Percentiles rank a stretch among this genome's conserved stretches.
phyloP scores from a whole-genome alignment of 208 protist species.

The Naegleria fowleri region DNA sequence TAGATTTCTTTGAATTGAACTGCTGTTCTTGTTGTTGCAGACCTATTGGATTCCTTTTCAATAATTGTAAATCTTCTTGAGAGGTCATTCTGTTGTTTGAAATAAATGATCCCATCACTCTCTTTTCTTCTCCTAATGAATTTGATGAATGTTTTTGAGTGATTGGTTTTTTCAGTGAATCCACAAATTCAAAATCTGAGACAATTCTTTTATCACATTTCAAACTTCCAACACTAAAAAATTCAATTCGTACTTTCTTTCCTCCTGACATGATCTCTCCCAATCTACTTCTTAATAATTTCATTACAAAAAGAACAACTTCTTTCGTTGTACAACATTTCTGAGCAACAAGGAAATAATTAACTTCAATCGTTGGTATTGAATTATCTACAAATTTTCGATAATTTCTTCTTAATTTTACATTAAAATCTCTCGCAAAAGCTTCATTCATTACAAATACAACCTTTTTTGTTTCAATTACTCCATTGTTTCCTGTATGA shows the following conservation, averaged over 20 bases:
- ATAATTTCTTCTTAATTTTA: neutral
- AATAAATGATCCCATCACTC: too few relatives aligned
- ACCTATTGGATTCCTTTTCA: neutral
- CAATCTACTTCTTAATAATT: neutral
- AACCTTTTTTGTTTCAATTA: neutral
- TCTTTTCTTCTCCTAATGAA: too few relatives aligned
- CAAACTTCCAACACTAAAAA: neutral
- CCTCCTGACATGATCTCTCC: neutral
- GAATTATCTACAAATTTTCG: neutral
- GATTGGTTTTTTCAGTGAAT: neutral
- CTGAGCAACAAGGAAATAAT: constrained; percentile 20
- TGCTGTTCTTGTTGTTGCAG: neutral
- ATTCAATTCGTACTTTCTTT: neutral
- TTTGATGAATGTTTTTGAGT: neutral
- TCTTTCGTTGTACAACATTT: constrained; percentile 12
- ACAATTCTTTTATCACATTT: neutral
- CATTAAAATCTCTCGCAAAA: neutral
- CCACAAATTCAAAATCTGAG: neutral
- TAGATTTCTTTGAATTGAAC: neutral
- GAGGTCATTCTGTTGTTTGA: neutral
- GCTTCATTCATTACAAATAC: neutral
- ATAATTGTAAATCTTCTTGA: neutral
- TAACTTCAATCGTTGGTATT: neutral
- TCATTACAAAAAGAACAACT: neutral
- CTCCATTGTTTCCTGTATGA: neutral